Evolutionary conservation across 1,284 basidiomycete genomes (phyloP), one percentile per base, ranked within the genome.

Genomic region (Moesziomyces antarcticus): DNA sequence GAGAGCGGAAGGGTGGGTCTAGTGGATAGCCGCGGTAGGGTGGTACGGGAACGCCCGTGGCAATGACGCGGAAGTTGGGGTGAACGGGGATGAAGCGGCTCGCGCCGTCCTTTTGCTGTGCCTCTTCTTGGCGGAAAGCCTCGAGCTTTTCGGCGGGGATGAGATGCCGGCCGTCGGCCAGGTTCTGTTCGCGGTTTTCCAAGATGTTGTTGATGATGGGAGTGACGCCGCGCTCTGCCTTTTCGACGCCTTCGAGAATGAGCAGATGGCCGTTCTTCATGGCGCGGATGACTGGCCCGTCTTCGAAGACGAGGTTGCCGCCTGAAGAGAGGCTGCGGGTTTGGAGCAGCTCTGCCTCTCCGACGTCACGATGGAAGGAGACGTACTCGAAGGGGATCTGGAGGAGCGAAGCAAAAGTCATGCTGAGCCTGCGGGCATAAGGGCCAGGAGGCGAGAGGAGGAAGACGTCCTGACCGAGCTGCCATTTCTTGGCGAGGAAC

Each of bases 1-100:
- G 79, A 0, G 82, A 84, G 24, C 85, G 79, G 77, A 85, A 85
- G n/a, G 85, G 85, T 1, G 85, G 85, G 45, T 85, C 85, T 51
- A 85, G 69, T 0, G 85, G 82, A 37, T 82, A 76, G 20, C 85
- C 85, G 20, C 79, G 79, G 73, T 84, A 85, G 6, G 85, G 85
- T 9, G 85, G 84, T 3, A 76, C 69, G 14, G 81, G 82, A 8
- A 82, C 54, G 37, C 84, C 84, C 18, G 83, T 78, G 10, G 84
- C 83, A 54, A 85, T 82, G 54, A 85, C 84, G 13, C 81, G 69
- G 44, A 85, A 85, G 54, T 83, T 78, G n/a, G 78, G 80, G 51
- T 84, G 82, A 21, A 82, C 82, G 3, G 80, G 78, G 27, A 85
- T 77, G 60, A 85, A 84, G 37, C 71, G 66, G 13, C 69, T 73